phyloP scores from a whole-genome alignment of 2,329 filamentous ascomycete genomes.

The Cryphonectria parasitica region DNA sequence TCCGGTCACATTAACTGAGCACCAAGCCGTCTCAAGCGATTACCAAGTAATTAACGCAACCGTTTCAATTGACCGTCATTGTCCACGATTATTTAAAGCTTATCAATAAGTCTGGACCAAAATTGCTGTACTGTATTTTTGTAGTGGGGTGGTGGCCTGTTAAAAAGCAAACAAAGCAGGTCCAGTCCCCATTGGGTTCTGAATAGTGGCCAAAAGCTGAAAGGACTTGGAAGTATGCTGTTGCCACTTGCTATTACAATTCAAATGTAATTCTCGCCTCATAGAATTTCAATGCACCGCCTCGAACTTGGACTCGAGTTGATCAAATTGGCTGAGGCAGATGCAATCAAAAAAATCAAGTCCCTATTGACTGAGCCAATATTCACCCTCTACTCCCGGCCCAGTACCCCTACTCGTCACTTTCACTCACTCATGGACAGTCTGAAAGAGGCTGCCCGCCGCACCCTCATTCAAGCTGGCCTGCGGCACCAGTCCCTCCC shows the following conservation, averaged over 20 bases:
- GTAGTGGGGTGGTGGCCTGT: not conserved
- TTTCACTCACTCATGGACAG: slow-evolving; percentile 5
- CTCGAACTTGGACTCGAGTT: not conserved
- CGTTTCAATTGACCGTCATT: not conserved
- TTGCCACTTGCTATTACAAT: not conserved
- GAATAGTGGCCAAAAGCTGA: slow-evolving; percentile 17
- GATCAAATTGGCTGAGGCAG: not conserved
- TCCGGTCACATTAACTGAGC: not conserved
- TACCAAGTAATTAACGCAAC: not conserved
- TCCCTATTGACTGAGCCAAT: not conserved
- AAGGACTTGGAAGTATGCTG: not conserved
- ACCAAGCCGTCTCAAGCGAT: not conserved
- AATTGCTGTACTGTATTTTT: not conserved
- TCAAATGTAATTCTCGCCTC: not conserved
- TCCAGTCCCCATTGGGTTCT: not conserved
- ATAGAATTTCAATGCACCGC: not conserved
- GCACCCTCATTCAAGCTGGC: not conserved
- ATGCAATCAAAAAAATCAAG: not conserved
- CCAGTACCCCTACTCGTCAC: too few relatives aligned
- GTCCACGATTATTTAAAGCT: not conserved
- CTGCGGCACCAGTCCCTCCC: not conserved
- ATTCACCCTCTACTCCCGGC: too few relatives aligned
- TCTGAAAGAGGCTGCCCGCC: not conserved
- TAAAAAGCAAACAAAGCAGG: slow-evolving; percentile 1
- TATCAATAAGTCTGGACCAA: not conserved